phyloP scores from a whole-genome alignment of 192 early-diverging fungal genomes.

The Chytriomyces hyalinus region DNA sequence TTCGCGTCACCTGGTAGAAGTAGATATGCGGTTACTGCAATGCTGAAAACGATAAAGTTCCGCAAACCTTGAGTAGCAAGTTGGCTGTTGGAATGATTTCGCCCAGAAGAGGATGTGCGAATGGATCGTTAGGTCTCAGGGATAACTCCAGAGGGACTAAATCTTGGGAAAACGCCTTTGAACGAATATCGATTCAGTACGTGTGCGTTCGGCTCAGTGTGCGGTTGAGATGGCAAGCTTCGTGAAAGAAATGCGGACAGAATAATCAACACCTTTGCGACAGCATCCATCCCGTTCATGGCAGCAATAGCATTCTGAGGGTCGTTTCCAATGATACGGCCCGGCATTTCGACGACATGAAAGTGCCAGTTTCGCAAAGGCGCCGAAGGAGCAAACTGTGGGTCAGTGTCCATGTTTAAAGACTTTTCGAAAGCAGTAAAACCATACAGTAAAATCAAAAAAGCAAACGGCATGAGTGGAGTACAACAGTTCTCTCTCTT shows the following conservation, averaged over 20 bases:
- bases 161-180: slow-evolving; percentile 51
- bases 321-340: slow-evolving; percentile 43
- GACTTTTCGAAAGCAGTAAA: too few species aligned
- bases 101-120: slow-evolving; percentile 70
- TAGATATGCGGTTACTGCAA: too few species aligned
- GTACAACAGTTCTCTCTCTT: slow-evolving; percentile 15
- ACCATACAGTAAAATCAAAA: too few species aligned
- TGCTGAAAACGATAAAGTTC: too few species aligned
- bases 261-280: slow-evolving; percentile 44
- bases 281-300: slow-evolving; percentile 52
- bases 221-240: background rate
- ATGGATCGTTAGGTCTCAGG: slow-evolving; percentile 62
- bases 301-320: slow-evolving; percentile 50
- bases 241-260: too few species aligned
- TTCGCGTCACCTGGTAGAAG: slow-evolving; percentile 45
- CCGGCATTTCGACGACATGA: slow-evolving; percentile 64
- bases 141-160: slow-evolving; percentile 55
- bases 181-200: background rate
- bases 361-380: slow-evolving; percentile 52
- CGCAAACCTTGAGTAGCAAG: slow-evolving; percentile 57
- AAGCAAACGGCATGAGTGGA: background rate
- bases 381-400: slow-evolving; percentile 30
- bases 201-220: background rate
- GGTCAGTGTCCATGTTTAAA: too few species aligned
- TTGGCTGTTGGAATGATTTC: slow-evolving; percentile 61